Conservation (phyloP, 2,329 filamentous ascomycete species). For the Magnaporthiopsis rhizophila region DNA sequence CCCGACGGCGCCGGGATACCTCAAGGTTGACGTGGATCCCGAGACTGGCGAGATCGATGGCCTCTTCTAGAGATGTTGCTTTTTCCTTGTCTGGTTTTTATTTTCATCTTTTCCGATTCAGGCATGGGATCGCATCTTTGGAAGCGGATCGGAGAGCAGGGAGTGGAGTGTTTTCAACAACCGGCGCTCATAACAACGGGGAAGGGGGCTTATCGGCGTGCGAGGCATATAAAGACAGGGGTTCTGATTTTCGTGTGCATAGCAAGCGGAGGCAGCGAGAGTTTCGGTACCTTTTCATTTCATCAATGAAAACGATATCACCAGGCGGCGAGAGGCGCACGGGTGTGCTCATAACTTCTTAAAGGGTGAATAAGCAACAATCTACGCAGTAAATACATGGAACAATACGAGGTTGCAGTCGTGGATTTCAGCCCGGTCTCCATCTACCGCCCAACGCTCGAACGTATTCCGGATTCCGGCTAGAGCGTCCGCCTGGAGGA, state of each 20-base stretch:
- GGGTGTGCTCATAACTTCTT: neutral
- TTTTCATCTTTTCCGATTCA: neutral
- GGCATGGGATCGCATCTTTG: neutral
- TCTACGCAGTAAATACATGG: neutral
- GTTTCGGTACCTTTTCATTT: neutral
- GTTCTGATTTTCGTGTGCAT: neutral
- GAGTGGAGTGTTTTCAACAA: conserved; percentile 3
- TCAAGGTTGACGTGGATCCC: conserved; percentile 80
- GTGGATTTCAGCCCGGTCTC: neutral
- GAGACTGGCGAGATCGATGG: conserved; percentile 84
- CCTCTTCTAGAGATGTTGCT: conserved; percentile 60
- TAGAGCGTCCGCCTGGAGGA: neutral
- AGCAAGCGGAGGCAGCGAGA: neutral
- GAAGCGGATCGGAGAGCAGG: neutral
- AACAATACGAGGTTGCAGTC: neutral
- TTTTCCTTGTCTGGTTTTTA: neutral
- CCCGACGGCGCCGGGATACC: conserved; percentile 88
- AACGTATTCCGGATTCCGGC: neutral
- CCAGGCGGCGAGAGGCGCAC: neutral
- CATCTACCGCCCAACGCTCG: neutral
- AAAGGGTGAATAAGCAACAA: neutral
- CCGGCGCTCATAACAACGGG: neutral
- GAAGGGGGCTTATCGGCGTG: neutral
- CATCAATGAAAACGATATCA: neutral
- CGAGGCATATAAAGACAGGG: neutral